Base-by-base conservation (phyloP, 2,329 filamentous ascomycete species). In the Zasmidium cellare region DNA sequence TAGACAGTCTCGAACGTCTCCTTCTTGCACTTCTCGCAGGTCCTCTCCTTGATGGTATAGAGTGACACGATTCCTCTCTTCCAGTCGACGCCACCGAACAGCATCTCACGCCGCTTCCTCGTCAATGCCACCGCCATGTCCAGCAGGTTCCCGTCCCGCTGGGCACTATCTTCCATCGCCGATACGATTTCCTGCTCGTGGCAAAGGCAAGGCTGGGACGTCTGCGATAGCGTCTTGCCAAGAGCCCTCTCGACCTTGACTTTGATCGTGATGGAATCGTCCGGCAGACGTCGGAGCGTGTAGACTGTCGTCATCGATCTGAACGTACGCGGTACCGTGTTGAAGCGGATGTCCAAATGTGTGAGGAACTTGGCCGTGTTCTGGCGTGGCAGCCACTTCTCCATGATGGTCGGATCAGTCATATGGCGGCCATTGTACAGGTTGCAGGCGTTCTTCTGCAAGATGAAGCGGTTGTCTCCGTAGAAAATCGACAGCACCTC, bases 401-500 rank as follows among this genome's bases (percentile, higher is more conserved):
- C 25, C 47, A 65, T 53, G 14, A 51, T 57, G 11, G 46, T 24
- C 6, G 55, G 51, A 28, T 51, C 53, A n/a, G 60, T 57, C 57
- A 65, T 63, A 53, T 46, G 55, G 28, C 53, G 51, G 19, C 56
- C 23, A 16, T 59, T 46, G 49, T 59, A 60, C 20, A 56, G 23
- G 19, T 24, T 57, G 53, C 48, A 59, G 14, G 52, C 57, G 38
- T 60, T 60, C 19, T 55, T 61, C 51, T 64, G 57, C 51, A 65
- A 57, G 19, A 60, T 46, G 53, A 65, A 65, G 0, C 38, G 55
- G 25, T 65, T 65, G 23, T 41, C 38, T 12, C 58, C 63, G 24
- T 65, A 63, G 57, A 65, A 63, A 51, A 64, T 61, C 2, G 63
- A 63, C 18, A 65, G 41, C 7, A 63, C 53, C 31, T 65, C 63